Conservation (phyloP, 2,329 filamentous ascomycete genomes). For the Cladophialophora exuberans region DNA sequence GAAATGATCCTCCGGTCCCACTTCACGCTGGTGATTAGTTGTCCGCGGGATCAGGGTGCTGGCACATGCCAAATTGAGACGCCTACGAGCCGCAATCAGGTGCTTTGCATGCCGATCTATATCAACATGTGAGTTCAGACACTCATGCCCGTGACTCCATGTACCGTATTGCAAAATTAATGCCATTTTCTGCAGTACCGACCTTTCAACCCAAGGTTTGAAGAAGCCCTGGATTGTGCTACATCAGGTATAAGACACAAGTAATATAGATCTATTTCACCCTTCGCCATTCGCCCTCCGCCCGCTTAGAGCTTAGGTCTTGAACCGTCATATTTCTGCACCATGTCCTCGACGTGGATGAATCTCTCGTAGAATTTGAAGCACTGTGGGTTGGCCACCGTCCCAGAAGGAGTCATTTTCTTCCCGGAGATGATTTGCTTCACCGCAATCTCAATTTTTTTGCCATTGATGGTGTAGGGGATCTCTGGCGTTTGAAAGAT, state of each 20-base stretch:
- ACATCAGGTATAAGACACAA: neutral
- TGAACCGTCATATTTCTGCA: neutral
- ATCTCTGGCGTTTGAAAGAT: conserved; percentile 17
- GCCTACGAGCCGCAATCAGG: neutral
- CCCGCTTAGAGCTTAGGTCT: neutral
- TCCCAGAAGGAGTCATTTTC: neutral
- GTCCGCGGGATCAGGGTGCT: neutral
- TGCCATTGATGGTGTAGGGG: conserved; percentile 25
- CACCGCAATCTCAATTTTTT: conserved; percentile 23
- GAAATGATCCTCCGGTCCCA: conserved; percentile 1
- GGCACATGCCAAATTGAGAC: no score
- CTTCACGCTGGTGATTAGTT: neutral
- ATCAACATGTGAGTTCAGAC: neutral
- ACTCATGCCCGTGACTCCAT: neutral
- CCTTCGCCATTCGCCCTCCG: neutral
- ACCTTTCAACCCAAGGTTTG: neutral
- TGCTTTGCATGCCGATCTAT: neutral
- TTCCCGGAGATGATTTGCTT: conserved; percentile 7
- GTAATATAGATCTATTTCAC: neutral
- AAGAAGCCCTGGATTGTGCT: neutral
- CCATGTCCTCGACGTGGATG: neutral
- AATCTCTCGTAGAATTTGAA: conserved; percentile 3
- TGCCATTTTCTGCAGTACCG: neutral
- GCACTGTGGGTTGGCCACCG: conserved; percentile 2
- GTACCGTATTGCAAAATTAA: neutral